A percentile compares a stretch with the other conserved stretches of the same genome.
These are phyloP conservation scores for Dicorynia guianensis DNA, from an alignment of 306 rosid species.

Conservation along the genomic window DNA sequence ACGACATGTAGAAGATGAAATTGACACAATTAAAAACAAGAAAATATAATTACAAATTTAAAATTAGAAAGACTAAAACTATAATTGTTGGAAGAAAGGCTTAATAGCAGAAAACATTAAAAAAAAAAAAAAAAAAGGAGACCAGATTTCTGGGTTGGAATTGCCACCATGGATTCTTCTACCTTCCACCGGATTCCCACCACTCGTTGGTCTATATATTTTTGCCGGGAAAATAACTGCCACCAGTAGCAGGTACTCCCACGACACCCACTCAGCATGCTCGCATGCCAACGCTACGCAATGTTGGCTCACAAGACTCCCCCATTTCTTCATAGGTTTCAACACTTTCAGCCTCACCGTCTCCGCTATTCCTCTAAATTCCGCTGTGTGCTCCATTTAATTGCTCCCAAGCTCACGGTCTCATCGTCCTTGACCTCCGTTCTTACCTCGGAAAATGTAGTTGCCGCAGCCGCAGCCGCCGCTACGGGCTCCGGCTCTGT, in stretches of 20 bases:
- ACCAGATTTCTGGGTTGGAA: neutral
- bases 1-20: too few relatives aligned
- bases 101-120: neutral
- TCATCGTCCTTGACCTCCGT: slow-evolving; percentile 68
- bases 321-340: slow-evolving; percentile 51
- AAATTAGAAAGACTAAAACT: too few relatives aligned
- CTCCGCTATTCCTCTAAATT: slow-evolving; percentile 44
- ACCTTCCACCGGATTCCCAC: neutral
- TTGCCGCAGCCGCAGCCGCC: slow-evolving; percentile 75
- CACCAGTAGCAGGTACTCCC: neutral
- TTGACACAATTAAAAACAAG: too few relatives aligned
- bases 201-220: neutral
- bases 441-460: slow-evolving; percentile 70
- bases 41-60: too few relatives aligned
- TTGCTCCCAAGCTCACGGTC: slow-evolving; percentile 49
- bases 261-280: slow-evolving; percentile 43
- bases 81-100: too few relatives aligned
- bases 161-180: too few relatives aligned
- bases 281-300: slow-evolving; percentile 63
- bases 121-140: neutral
- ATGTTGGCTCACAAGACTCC: slow-evolving; percentile 53
- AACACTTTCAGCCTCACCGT: slow-evolving; percentile 46
- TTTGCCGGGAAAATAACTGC: slow-evolving; percentile 50
- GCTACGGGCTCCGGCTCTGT: slow-evolving; percentile 54
- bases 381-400: slow-evolving; percentile 62